Evolutionary conservation across 176 grass and related monocot genomes (phyloP), one percentile per base, ranked within the genome.

Genomic region (Chloris gayana): DNA sequence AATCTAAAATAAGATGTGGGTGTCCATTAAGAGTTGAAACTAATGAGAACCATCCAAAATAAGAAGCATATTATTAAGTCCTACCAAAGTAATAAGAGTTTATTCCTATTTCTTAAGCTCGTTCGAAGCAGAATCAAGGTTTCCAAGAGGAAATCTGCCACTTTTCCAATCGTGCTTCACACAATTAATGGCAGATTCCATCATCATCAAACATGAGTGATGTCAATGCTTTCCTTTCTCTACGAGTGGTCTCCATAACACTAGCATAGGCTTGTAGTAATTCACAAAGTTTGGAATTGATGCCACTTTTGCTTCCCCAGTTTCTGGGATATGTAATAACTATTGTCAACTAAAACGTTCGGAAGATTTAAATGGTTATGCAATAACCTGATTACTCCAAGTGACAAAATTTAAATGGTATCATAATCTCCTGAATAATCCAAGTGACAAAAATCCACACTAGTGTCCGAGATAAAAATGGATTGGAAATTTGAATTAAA

Each of bases 261-360:
- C 15, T 45, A 37, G 37, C 56, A 9, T 67, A 10, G 14, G 9
- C 9, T 60, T 35, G 14, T 41, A 56, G 25, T 50, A 80, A 42
- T 44, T 59, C 34, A 66, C 67, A 35, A 30, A 30, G 45, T 78
- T 82, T 32, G 24, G 4, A 76, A 77, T 65, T 57, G 33, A 76
- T 66, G 25, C 6, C 27, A 72, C n/a, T 25, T 76, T 64, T 64
- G 27, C 72, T 54, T 67, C 37, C 41, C 46, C 39, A 85, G 56
- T 77, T 44, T 56, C 19, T 80, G 30, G 17, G 77, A 64, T 50
- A 71, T 80, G 51, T 49, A 63, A 56, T 64, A 62, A 54, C 21
- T 70, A 75, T 24, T 42, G 47, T 12, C 27, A 41, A 57, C 1
- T 26, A 54, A 59, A 39, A 39, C 51, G 44, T 26, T 66, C 19